Evolutionary conservation across 1,284 basidiomycete genomes (phyloP).

Genomic region (Papiliotrema nemorosa): DNA sequence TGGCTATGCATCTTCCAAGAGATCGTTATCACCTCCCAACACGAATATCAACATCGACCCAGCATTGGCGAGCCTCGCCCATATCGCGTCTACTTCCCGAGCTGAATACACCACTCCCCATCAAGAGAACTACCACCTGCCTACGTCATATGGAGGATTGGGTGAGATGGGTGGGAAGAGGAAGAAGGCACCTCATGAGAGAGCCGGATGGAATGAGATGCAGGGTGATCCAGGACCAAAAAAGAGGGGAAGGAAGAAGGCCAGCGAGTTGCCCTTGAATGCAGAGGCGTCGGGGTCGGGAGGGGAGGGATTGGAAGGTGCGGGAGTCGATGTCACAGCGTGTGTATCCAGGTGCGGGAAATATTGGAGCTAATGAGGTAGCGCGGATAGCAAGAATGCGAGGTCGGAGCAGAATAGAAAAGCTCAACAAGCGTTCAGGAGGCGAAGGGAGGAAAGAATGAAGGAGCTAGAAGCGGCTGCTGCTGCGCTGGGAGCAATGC

Average conservation of each 20-base stretch:
- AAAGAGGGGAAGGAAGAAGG: conserved; percentile 10
- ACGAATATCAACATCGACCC: background rate
- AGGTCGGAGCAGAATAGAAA: conserved; percentile 47
- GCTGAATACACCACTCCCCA: background rate
- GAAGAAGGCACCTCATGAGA: conserved; percentile 37
- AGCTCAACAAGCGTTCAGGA: conserved; percentile 46
- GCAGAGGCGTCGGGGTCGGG: too few species aligned
- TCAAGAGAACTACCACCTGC: background rate
- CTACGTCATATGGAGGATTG: conserved; percentile 14
- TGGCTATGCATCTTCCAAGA: too few species aligned
- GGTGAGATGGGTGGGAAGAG: conserved; percentile 48
- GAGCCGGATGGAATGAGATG: conserved; percentile 46
- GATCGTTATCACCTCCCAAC: too few species aligned
- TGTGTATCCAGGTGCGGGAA: too few species aligned
- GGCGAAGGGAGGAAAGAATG: conserved; percentile 45
- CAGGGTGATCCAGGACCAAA: conserved; percentile 18
- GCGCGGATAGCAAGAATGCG: conserved; percentile 13
- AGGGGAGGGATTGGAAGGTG: too few species aligned
- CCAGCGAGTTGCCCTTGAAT: background rate
- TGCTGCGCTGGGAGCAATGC: conserved; percentile 22
- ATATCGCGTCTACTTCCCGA: background rate
- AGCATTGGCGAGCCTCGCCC: background rate
- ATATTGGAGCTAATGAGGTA: background rate
- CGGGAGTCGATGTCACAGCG: too few species aligned
- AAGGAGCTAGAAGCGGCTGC: conserved; percentile 40